Conservation (phyloP, 345 rosid genomes). For the Limnanthes douglasii region DNA sequence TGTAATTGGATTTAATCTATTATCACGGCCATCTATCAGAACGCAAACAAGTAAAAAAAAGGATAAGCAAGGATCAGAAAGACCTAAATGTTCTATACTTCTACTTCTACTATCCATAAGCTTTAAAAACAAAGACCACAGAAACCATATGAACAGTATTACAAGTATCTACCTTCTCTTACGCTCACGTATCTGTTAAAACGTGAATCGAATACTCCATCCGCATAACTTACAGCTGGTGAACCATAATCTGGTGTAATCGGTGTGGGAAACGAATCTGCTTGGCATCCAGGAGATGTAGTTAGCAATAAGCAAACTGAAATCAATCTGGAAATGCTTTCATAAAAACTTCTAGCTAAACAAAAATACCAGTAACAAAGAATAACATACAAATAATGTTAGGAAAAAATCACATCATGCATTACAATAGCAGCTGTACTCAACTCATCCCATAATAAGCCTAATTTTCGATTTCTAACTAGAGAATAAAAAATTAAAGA, state of each 20-base stretch:
- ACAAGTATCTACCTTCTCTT: slow-evolving; percentile 52
- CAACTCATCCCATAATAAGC: no score
- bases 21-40: slow-evolving; percentile 48
- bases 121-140: background rate
- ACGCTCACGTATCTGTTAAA: slow-evolving; percentile 55
- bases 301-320: slow-evolving; percentile 5
- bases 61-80: background rate
- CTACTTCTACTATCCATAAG: background rate
- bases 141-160: background rate
- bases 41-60: slow-evolving; percentile 1
- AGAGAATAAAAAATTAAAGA: no score
- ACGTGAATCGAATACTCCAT: slow-evolving; percentile 67
- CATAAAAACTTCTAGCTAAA: background rate
- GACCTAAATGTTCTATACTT: background rate
- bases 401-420: no score
- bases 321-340: background rate
- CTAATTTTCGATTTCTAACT: no score
- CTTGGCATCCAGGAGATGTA: slow-evolving; percentile 3
- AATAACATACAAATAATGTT: no score
- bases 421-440: no score
- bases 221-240: slow-evolving; percentile 58
- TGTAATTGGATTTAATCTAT: slow-evolving; percentile 43
- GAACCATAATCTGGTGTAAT: slow-evolving; percentile 76
- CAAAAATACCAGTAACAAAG: background rate
- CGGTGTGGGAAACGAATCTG: slow-evolving; percentile 46